phyloP scores from a whole-genome alignment of 805 yeast genomes.

The Candida loeiensis region DNA sequence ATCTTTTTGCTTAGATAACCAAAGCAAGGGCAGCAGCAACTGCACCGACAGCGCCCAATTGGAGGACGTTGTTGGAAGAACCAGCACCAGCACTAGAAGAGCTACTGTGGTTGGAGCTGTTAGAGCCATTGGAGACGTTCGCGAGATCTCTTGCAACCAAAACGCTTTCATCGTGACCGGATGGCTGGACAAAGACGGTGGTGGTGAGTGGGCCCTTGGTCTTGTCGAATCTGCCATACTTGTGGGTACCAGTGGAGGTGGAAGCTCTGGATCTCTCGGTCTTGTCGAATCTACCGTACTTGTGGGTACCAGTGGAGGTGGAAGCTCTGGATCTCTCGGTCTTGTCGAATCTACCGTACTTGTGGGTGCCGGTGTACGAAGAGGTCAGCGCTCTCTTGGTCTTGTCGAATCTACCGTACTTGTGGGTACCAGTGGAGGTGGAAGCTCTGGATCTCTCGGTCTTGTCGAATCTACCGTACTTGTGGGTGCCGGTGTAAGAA shows the following conservation, averaged over 20 bases:
- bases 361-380: conserved; percentile 18
- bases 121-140: conserved; percentile 18
- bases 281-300: conserved; percentile 31
- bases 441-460: conserved; percentile 39
- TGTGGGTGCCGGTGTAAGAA: conserved; percentile 39
- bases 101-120: conserved; percentile 19
- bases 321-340: conserved; percentile 27
- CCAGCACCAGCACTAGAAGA: conserved; percentile 19
- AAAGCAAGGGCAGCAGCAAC: conserved; percentile 50
- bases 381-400: conserved; percentile 34
- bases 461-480: conserved; percentile 54
- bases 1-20: conserved; percentile 29
- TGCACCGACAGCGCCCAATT: conserved; percentile 39
- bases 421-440: conserved; percentile 32
- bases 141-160: conserved; percentile 12
- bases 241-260: conserved; percentile 32
- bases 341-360: conserved; percentile 54
- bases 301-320: conserved; percentile 25
- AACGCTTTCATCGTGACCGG: conserved; percentile 9
- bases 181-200: conserved; percentile 28
- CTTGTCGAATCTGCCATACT: conserved; percentile 33
- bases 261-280: conserved; percentile 38
- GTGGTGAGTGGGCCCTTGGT: conserved; percentile 35
- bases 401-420: conserved; percentile 33
- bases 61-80: conserved; percentile 20